Evolutionary conservation across 2,329 filamentous ascomycete genomes (phyloP).

Genomic region (Cercospora berteroae): DNA sequence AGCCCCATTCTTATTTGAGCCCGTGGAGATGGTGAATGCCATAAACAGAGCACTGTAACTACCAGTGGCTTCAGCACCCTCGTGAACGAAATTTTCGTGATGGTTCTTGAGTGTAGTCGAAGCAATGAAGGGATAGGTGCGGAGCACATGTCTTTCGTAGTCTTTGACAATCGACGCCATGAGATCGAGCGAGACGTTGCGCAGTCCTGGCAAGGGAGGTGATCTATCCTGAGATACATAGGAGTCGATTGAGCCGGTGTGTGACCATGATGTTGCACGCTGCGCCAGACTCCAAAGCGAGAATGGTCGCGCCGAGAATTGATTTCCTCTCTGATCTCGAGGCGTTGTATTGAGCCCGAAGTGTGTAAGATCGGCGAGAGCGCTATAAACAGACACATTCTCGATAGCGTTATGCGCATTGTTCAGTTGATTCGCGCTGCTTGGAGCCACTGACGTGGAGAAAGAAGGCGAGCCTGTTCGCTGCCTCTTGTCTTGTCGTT

Average conservation of each 20-base stretch:
- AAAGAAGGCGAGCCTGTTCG: background rate
- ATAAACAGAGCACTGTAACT: background rate
- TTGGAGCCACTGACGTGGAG: background rate
- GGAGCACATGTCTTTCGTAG: slow-evolving; percentile 1
- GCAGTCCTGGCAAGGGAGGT: background rate
- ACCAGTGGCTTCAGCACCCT: background rate
- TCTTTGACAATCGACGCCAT: background rate
- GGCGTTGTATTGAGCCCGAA: slow-evolving; percentile 7
- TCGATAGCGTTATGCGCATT: background rate
- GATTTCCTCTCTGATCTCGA: background rate
- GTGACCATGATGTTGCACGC: background rate
- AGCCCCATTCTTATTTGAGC: background rate
- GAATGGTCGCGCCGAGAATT: background rate
- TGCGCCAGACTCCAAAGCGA: background rate
- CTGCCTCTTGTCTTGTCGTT: background rate
- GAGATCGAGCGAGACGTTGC: background rate
- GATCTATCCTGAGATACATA: background rate
- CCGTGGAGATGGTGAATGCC: background rate
- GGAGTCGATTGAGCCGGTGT: background rate
- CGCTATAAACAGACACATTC: background rate
- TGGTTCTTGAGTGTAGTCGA: background rate
- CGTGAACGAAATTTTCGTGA: background rate
- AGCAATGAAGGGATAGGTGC: slow-evolving; percentile 4
- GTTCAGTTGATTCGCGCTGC: background rate
- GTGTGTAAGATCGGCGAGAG: slow-evolving; percentile 5